Evolutionary conservation across 306 rosid genomes (phyloP).

Genomic region (Citrullus amarus): DNA sequence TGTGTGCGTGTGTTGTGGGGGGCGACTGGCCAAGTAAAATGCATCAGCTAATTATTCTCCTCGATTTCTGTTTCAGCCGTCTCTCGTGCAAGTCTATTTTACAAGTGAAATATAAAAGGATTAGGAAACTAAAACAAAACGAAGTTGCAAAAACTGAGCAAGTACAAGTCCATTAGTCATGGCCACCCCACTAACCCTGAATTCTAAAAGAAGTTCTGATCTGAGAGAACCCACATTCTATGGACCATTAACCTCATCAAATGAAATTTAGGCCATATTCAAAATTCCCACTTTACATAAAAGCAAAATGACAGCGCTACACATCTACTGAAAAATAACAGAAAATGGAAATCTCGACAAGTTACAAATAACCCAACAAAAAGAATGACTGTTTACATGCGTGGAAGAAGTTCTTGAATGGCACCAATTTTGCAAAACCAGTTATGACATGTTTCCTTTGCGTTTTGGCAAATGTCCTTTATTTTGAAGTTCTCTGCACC

Average conservation of each 20-base stretch:
- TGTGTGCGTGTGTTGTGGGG: no score
- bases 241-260: not conserved
- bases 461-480: slow-evolving; percentile 49
- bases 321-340: not conserved
- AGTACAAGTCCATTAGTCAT: not conserved
- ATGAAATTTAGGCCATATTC: not conserved
- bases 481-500: slow-evolving; percentile 56
- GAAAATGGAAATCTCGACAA: not conserved
- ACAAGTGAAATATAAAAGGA: not conserved
- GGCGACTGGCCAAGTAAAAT: not conserved
- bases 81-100: no score
- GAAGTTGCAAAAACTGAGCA: not conserved
- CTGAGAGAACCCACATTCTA: not conserved
- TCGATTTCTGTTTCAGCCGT: no score
- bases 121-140: not conserved
- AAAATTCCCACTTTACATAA: not conserved
- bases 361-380: not conserved
- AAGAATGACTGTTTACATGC: slow-evolving; percentile 47
- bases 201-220: not conserved
- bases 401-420: slow-evolving; percentile 94
- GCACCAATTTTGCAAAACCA: slow-evolving; percentile 97
- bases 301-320: not conserved
- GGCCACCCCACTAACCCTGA: not conserved
- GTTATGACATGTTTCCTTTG: slow-evolving; percentile 91
- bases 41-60: not conserved